Conservation (phyloP, 2,329 filamentous ascomycete genomes). For the Verticillium zaregamsianum region DNA sequence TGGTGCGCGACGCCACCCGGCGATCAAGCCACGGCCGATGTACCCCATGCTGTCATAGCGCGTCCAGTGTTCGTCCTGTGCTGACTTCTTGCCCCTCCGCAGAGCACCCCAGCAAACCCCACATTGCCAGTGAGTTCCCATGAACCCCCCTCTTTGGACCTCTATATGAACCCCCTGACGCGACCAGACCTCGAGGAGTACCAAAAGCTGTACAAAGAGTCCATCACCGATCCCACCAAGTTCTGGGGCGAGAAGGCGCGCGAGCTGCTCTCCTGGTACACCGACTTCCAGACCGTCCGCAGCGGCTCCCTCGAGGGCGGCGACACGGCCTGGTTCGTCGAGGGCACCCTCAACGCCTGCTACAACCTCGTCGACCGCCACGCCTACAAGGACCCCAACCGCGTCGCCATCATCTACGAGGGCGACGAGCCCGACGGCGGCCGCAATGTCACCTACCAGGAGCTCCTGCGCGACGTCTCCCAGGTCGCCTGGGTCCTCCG, state of each 20-base stretch:
- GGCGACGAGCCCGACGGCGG: constrained; percentile 86
- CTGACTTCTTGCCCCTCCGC: constrained; percentile 31
- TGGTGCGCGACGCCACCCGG: not conserved
- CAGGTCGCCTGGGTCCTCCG: constrained; percentile 83
- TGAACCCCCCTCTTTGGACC: not conserved
- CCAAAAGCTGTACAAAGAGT: constrained; percentile 70
- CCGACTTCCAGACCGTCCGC: constrained; percentile 86
- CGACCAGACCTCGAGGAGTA: constrained; percentile 59
- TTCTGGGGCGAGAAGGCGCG: constrained; percentile 88
- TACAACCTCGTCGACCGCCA: constrained; percentile 98
- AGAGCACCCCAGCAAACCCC: constrained; percentile 69
- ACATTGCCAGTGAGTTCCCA: constrained; percentile 54
- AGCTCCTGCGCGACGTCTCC: constrained; percentile 90
- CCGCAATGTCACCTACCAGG: constrained; percentile 85
- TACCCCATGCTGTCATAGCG: constrained; percentile 1
- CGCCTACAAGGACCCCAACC: constrained; percentile 90
- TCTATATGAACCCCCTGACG: not conserved
- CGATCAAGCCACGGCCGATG: not conserved
- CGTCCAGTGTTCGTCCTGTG: constrained; percentile 8
- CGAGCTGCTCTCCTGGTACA: constrained; percentile 85
- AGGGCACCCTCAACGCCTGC: constrained; percentile 89
- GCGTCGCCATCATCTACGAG: constrained; percentile 97
- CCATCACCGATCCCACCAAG: constrained; percentile 80
- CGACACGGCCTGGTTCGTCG: constrained; percentile 91
- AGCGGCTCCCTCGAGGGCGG: constrained; percentile 72